phyloP scores from a whole-genome alignment of 352 stramenopile genomes.

The Globisporangium okanoganense region DNA sequence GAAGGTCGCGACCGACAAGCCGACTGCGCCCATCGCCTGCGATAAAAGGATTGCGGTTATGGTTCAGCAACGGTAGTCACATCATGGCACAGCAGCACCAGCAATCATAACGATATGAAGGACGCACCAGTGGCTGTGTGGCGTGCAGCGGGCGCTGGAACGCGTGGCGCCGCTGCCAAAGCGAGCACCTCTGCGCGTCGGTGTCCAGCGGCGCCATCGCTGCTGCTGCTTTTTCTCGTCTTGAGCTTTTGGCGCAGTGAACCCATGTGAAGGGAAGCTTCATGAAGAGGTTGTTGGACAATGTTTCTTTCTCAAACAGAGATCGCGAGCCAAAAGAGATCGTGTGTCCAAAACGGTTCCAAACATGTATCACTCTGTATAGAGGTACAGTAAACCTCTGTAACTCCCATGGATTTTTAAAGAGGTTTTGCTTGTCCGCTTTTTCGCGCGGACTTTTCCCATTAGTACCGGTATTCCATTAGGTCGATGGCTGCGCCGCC shows the following conservation, averaged over 20 bases:
- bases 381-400: too few species aligned
- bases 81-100: not conserved
- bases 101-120: not conserved
- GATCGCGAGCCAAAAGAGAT: too few species aligned
- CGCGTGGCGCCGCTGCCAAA: conserved; percentile 33
- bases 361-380: too few species aligned
- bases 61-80: not conserved
- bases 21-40: conserved; percentile 34
- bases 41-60: not conserved
- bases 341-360: too few species aligned
- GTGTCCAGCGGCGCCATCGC: conserved; percentile 7
- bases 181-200: conserved; percentile 6
- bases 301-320: too few species aligned
- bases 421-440: too few species aligned
- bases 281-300: too few species aligned
- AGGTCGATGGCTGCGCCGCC: conserved; percentile 2
- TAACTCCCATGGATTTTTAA: too few species aligned
- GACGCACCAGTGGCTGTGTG: conserved; percentile 33
- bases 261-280: not conserved
- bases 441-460: not conserved
- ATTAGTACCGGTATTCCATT: too few species aligned
- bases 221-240: not conserved
- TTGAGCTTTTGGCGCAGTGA: not conserved
- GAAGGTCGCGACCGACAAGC: conserved; percentile 41
- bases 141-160: conserved; percentile 40